Percentiles rank a stretch among this genome's conserved stretches.
Evolutionary conservation across 1,284 basidiomycete species (phyloP).

Genomic region (Clitocybe nebularis): DNA sequence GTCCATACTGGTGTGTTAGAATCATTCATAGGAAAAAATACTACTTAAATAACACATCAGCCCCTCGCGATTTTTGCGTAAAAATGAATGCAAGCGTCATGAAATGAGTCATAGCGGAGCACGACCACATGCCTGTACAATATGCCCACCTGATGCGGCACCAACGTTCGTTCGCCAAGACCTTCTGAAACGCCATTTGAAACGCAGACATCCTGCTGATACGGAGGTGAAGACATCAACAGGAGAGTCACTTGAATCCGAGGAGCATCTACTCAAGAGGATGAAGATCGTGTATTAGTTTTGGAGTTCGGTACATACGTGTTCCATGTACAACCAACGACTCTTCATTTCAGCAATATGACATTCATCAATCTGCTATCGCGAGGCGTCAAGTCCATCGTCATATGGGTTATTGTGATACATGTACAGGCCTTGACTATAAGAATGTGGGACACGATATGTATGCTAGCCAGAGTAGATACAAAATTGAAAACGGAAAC

Average conservation of each 20-base stretch:
- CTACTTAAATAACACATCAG: constrained; percentile 30
- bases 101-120: constrained; percentile 57
- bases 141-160: constrained; percentile 38
- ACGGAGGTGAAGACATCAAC: constrained; percentile 14
- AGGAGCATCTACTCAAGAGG: not conserved
- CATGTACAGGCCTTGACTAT: not conserved
- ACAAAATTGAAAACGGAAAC: constrained; percentile 4
- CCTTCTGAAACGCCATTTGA: constrained; percentile 57
- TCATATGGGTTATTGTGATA: not conserved
- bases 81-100: constrained; percentile 72
- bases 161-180: constrained; percentile 60
- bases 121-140: constrained; percentile 52
- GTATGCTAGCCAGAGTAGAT: constrained; percentile 6
- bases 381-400: no score
- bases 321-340: not conserved
- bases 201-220: constrained; percentile 43
- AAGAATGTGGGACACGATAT: not conserved
- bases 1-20: constrained; percentile 51
- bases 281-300: no score
- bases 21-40: no score
- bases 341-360: no score
- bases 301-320: constrained; percentile 12
- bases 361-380: no score
- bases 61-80: constrained; percentile 58
- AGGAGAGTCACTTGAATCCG: constrained; percentile 8